phyloP scores from a whole-genome alignment of 2,329 filamentous ascomycete species.

The Iodosphaeria phyllophila region DNA sequence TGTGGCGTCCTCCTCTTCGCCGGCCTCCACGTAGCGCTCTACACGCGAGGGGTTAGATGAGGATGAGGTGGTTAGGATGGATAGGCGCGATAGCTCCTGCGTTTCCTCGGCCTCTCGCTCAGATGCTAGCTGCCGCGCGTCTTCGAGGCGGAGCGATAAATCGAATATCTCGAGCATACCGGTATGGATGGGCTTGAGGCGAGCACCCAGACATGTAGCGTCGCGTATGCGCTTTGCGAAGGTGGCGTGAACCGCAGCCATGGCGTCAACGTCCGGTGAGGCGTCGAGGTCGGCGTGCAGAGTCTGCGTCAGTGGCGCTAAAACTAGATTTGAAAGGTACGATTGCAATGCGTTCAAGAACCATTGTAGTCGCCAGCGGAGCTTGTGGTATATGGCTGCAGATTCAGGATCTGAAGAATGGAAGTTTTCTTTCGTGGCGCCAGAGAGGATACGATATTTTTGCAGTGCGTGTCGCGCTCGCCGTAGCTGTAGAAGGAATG shows the following conservation, averaged over 20 bases:
- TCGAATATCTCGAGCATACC: slow-evolving; percentile 62
- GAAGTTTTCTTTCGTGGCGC: slow-evolving; percentile 22
- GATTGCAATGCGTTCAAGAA: slow-evolving; percentile 58
- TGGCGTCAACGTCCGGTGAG: slow-evolving; percentile 60
- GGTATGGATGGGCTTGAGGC: slow-evolving; percentile 51
- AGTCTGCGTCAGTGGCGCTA: slow-evolving; percentile 36
- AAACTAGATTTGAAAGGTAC: slow-evolving; percentile 57
- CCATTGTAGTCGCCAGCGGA: slow-evolving; percentile 58
- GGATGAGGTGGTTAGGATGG: slow-evolving; percentile 9
- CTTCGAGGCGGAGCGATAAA: slow-evolving; percentile 49
- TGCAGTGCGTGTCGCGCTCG: slow-evolving; percentile 51
- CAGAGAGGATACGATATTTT: slow-evolving; percentile 25
- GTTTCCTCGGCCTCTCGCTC: slow-evolving; percentile 17
- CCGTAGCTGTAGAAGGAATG: slow-evolving; percentile 59
- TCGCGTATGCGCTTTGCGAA: slow-evolving; percentile 46
- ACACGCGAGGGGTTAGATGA: not conserved
- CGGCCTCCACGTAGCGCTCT: slow-evolving; percentile 9
- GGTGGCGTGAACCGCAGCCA: slow-evolving; percentile 50
- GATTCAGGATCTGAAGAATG: too few species aligned
- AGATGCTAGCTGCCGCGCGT: slow-evolving; percentile 27
- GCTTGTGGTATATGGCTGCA: slow-evolving; percentile 33
- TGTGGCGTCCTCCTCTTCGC: slow-evolving; percentile 13
- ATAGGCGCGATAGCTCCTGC: slow-evolving; percentile 20
- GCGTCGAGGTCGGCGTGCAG: slow-evolving; percentile 37
- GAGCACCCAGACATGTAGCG: slow-evolving; percentile 50